Conservation (phyloP, 331 rosid genomes). For the Arachis monticola region DNA sequence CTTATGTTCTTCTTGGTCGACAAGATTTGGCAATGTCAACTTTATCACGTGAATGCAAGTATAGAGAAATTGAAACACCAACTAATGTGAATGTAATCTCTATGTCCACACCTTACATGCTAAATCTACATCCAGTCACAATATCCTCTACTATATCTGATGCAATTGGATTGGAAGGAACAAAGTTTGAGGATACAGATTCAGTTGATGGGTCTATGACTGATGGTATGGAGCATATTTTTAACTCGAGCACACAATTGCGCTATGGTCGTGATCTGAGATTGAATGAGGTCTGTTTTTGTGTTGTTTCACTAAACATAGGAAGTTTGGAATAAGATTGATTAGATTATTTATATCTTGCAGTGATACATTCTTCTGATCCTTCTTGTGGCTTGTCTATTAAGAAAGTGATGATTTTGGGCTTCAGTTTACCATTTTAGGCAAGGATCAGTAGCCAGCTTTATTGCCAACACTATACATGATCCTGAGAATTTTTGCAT, state of each 20-base stretch:
- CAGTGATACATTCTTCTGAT: conserved; percentile 23
- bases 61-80: conserved; percentile 79
- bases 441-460: conserved; percentile 15
- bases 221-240: conserved; percentile 99
- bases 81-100: conserved; percentile 89
- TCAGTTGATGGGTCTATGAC: conserved; percentile 86
- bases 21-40: conserved; percentile 98
- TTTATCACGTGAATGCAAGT: conserved; percentile 70
- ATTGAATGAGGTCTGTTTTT: conserved; percentile 82
- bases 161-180: conserved; percentile 78
- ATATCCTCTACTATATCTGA: conserved; percentile 92
- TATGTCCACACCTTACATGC: conserved; percentile 96
- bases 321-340: conserved; percentile 18
- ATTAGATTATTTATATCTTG: conserved; percentile 31
- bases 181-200: conserved; percentile 93
- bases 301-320: conserved; percentile 12
- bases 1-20: conserved; percentile 94
- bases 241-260: conserved; percentile 96
- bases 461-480: conserved; percentile 20
- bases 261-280: conserved; percentile 96
- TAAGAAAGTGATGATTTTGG: conserved; percentile 14
- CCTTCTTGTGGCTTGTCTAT: conserved; percentile 32
- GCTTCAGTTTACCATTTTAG: conserved; percentile 20
- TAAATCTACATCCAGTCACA: conserved; percentile 91
- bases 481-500: background rate